Evolutionary conservation across 2,329 filamentous ascomycete species (phyloP), one percentile per base, ranked within the genome.

Genomic region (Cadophora gregata): DNA sequence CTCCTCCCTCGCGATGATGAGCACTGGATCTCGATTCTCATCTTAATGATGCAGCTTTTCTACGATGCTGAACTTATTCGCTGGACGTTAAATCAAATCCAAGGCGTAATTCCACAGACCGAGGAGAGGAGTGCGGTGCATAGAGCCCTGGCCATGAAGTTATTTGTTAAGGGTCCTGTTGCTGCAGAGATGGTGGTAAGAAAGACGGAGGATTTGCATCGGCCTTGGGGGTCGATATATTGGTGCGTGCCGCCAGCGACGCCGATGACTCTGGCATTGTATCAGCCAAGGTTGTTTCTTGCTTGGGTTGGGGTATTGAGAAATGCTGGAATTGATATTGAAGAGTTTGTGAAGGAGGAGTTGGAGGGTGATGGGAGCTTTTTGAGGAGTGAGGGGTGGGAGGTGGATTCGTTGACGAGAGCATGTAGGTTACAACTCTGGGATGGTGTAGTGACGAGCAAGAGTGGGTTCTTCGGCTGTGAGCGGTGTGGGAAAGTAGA

Each of bases 211-310:
- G 51, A 63, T 31, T 24, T 68, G 10, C 66, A 68, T 58, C 9
- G 53, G 27, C 29, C 25, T 33, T 36, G 42, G 56, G 25, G 24
- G 1, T 25, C 24, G 14, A 33, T 25, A 8, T 9, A 36, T 27
- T 29, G 10, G n/a, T 4, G 4, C 12, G 36, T 58, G 16, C 16
- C 27, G 14, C 62, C 53, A 21, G 21, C 31, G 9, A 69, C 64
- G 14, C 60, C 63, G 27, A 69, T 61, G 25, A 31, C n/a, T 31
- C 25, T 64, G 8, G 67, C 67, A 4, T 62, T 66, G 63, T 42
- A 56, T 33, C 51, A 66, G 9, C 33, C 50, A 10, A 14, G 31
- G 6, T 27, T 59, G 27, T 69, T 69, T 27, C 36, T 56, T 21
- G 16, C 27, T 7, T 66, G 60, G 63, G 25, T 55, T 38, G 36